Conservation (phyloP, 768 basidiomycete genomes). For the Termitomyces heimii region DNA sequence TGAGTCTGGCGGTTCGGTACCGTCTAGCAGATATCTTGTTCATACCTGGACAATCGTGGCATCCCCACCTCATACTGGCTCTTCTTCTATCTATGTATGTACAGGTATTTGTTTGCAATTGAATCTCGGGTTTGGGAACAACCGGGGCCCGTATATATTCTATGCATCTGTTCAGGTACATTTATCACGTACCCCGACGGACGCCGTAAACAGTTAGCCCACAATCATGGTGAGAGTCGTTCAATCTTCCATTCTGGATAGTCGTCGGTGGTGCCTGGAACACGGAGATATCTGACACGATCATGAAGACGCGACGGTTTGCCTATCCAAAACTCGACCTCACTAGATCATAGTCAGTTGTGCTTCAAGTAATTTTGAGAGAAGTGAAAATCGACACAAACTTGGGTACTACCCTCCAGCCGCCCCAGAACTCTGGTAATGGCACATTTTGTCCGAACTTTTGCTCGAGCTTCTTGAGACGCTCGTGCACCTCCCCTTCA, state of each 20-base stretch:
- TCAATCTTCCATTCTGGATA: slow-evolving; percentile 70
- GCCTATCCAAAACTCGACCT: slow-evolving; percentile 97
- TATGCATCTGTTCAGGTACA: not conserved
- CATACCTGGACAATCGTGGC: not conserved
- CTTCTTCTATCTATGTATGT: not conserved
- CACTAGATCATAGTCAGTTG: slow-evolving; percentile 39
- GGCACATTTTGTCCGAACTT: slow-evolving; percentile 62
- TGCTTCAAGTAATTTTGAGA: not conserved
- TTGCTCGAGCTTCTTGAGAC: slow-evolving; percentile 52
- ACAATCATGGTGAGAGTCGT: slow-evolving; percentile 62
- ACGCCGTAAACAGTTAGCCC: not conserved
- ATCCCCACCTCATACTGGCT: too few species aligned
- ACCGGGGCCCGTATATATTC: not conserved
- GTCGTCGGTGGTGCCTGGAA: slow-evolving; percentile 39
- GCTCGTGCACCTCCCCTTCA: slow-evolving; percentile 62
- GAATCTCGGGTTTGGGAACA: too few species aligned
- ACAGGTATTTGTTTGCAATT: not conserved
- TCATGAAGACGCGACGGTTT: slow-evolving; percentile 94
- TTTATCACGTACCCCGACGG: not conserved
- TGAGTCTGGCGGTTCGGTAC: not conserved
- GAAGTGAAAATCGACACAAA: slow-evolving; percentile 30
- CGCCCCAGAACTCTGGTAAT: slow-evolving; percentile 92
- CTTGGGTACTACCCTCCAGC: slow-evolving; percentile 92
- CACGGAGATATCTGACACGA: slow-evolving; percentile 72
- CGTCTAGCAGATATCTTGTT: not conserved